Evolutionary conservation across 257 asterid species (phyloP), one percentile per base, ranked within the genome.

Genomic region (Cruciata laevipes): DNA sequence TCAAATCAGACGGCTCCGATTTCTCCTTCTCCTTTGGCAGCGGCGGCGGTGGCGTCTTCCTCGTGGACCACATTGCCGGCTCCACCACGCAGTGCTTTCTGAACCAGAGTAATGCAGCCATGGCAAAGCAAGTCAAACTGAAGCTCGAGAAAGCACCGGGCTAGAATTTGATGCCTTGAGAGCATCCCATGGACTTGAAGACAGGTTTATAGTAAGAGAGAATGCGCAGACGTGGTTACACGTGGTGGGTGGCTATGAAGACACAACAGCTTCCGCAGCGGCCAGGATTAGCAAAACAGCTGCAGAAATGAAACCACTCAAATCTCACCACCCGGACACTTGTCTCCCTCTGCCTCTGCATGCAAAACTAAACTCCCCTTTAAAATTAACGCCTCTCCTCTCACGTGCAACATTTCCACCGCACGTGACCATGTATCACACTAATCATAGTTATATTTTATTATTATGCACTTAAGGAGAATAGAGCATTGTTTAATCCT

Each of bases 21-120:
- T 42, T 42, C 51, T 12, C 37, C 4, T 6, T n/a, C 9, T 10
- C 62, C 2, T 71, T 62, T 18, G 30, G 30, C 30, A 2, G 30
- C 8, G 9, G 61, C 74, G 60, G 23, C 27, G 60, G 27, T 2
- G 25, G 27, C 13, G 7, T 53, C 73, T 35, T 61, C 30, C 76
- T 75, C 16, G 74, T 63, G 59, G 84, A 72, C 70, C 63, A 71
- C 69, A 79, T 87, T 0, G 72, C 70, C 1, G 82, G 89, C 72
- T 80, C 89, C 62, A 89, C 68, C 62, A 81, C 75, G 64, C 82
- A 91, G 4, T 85, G 85, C 74, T 87, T 89, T 20, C 91, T 73
- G 75, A 85, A 87, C 78, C 89, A 74, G 47, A 85, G 82, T 68
- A 81, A 73, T 13, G 93, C 75, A 60, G 85, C 86, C 96, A 87